A percentile compares a stretch with the other conserved stretches of the same genome.
phyloP scores from a whole-genome alignment of 2,329 filamentous ascomycete genomes.

The Calonectria fujianensis region DNA sequence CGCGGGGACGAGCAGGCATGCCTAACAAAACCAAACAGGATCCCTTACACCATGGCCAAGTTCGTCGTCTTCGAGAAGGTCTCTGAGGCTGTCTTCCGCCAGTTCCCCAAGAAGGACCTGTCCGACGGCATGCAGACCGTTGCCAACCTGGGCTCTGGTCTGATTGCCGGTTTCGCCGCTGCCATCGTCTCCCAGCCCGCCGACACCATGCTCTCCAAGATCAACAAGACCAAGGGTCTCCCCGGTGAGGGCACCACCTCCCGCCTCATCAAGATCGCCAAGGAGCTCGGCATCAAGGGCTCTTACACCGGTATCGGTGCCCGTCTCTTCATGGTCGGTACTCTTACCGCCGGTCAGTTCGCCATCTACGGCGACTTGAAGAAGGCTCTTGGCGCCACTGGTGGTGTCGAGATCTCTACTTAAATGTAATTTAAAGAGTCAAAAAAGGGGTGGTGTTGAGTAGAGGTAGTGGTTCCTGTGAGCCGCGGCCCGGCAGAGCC shows the following conservation, averaged over 20 bases:
- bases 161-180: conserved; percentile 83
- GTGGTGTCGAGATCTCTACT: conserved; percentile 82
- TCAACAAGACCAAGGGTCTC: conserved; percentile 94
- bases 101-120: conserved; percentile 81
- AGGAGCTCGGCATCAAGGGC: conserved; percentile 87
- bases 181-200: conserved; percentile 92
- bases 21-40: conserved; percentile 67
- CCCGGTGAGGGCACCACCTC: conserved; percentile 89
- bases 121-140: conserved; percentile 82
- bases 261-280: conserved; percentile 90
- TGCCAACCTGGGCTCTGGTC: conserved; percentile 82
- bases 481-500: conserved; percentile 44
- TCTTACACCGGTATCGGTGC: conserved; percentile 89
- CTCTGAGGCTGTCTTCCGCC: conserved; percentile 81
- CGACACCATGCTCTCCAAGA: conserved; percentile 95
- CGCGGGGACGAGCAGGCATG: conserved; percentile 41
- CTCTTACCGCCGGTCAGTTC: conserved; percentile 87
- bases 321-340: conserved; percentile 79
- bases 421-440: conserved; percentile 40
- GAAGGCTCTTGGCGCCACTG: conserved; percentile 80
- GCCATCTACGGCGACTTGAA: conserved; percentile 88
- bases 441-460: conserved; percentile 33
- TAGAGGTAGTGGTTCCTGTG: conserved; percentile 43
- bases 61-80: conserved; percentile 96
- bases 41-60: conserved; percentile 96